phyloP scores from a whole-genome alignment of 306 rosid genomes.

The Gastrolobium villosum region DNA sequence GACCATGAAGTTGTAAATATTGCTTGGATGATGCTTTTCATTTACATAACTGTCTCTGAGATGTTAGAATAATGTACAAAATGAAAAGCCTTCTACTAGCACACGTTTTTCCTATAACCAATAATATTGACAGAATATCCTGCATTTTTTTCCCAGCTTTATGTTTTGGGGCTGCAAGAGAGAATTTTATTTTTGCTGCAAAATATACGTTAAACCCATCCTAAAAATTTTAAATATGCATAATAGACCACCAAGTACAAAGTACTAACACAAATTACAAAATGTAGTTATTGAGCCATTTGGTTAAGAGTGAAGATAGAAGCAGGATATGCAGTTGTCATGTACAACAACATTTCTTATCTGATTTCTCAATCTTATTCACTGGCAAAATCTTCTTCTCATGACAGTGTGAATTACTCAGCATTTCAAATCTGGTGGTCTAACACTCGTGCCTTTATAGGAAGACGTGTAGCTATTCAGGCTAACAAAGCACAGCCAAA shows the following conservation, averaged over 20 bases:
- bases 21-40: constrained; percentile 36
- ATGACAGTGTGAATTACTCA: neutral
- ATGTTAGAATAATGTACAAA: constrained; percentile 25
- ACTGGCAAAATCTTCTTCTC: constrained; percentile 4
- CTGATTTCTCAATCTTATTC: constrained; percentile 7
- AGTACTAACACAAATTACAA: neutral
- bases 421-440: constrained; percentile 16
- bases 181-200: no score
- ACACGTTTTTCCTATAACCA: no score
- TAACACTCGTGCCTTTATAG: neutral
- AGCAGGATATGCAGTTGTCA: neutral
- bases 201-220: no score
- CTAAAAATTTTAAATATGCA: neutral
- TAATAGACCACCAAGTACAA: neutral
- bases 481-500: neutral
- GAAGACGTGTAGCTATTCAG: constrained; percentile 6
- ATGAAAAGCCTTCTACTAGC: neutral
- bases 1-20: constrained; percentile 15
- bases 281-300: neutral
- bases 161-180: no score
- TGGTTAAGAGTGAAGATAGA: neutral
- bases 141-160: no score
- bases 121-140: no score
- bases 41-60: constrained; percentile 1
- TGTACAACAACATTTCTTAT: neutral